Percentiles rank a stretch among this genome's conserved stretches.
Evolutionary conservation across 257 asterid species (phyloP).

Genomic region (Nicotiana noctiflora): DNA sequence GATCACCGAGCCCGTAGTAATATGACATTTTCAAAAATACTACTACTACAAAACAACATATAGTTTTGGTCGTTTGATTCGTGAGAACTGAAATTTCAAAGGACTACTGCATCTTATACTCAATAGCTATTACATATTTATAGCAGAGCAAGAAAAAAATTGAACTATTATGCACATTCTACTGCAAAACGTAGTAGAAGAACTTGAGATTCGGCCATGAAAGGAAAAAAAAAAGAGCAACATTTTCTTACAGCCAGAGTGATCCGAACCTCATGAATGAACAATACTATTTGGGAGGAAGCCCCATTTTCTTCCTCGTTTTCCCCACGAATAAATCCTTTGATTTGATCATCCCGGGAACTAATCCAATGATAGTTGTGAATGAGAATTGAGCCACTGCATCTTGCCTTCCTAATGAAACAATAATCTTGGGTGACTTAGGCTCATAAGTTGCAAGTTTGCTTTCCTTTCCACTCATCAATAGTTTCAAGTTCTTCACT

Average conservation of each 20-base stretch:
- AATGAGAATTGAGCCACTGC: slow-evolving; percentile 73
- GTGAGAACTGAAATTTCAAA: too few relatives aligned
- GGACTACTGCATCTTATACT: background rate
- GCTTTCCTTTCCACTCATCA: slow-evolving; percentile 49
- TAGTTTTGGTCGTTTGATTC: too few relatives aligned
- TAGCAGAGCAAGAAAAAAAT: background rate
- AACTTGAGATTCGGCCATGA: background rate
- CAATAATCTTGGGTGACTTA: slow-evolving; percentile 37
- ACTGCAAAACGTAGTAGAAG: background rate
- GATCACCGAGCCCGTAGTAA: too few relatives aligned
- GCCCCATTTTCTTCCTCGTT: slow-evolving; percentile 65
- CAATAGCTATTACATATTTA: background rate
- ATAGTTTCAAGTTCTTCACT: slow-evolving; percentile 48
- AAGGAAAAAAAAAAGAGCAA: too few relatives aligned
- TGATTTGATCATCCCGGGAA: slow-evolving; percentile 80
- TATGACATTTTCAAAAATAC: too few relatives aligned
- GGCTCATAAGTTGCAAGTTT: slow-evolving; percentile 64
- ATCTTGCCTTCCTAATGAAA: slow-evolving; percentile 71
- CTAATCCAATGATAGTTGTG: slow-evolving; percentile 58
- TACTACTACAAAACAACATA: too few relatives aligned
- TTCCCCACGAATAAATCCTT: slow-evolving; percentile 76
- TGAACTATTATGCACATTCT: background rate
- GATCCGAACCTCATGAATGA: background rate
- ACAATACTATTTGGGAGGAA: slow-evolving; percentile 17
- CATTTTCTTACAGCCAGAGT: background rate